A percentile compares a stretch with the other conserved stretches of the same genome.
Evolutionary conservation across 345 rosid genomes (phyloP).

Genomic region (Citrus inodora): DNA sequence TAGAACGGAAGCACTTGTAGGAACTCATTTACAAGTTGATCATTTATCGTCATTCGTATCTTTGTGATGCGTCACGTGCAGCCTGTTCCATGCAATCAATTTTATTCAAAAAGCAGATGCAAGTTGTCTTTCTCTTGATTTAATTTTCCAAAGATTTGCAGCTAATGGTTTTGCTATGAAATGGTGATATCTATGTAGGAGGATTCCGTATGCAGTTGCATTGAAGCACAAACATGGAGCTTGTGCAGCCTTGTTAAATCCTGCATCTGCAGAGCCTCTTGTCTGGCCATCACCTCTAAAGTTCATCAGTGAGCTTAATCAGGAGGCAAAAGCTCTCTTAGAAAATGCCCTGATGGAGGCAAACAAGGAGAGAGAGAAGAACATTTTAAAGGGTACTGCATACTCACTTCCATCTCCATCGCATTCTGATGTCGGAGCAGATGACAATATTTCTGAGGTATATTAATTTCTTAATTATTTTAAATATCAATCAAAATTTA

Average conservation of each 20-base stretch:
- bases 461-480: background rate
- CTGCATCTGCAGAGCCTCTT: constrained; percentile 90
- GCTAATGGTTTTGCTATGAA: background rate
- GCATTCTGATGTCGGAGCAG: constrained; percentile 54
- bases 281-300: constrained; percentile 98
- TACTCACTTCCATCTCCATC: constrained; percentile 65
- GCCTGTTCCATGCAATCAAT: background rate
- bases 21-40: background rate
- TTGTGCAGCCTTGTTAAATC: constrained; percentile 89
- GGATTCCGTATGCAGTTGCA: constrained; percentile 87
- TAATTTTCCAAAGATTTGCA: background rate
- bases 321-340: constrained; percentile 73
- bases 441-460: constrained; percentile 91
- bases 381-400: constrained; percentile 63
- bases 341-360: constrained; percentile 90
- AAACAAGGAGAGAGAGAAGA: constrained; percentile 81
- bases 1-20: background rate
- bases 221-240: constrained; percentile 69
- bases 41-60: no score
- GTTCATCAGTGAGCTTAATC: constrained; percentile 88
- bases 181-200: constrained; percentile 40
- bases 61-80: background rate
- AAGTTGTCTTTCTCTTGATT: background rate
- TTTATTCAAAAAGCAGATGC: background rate
- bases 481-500: background rate